Conservation (phyloP, 192 early-diverging fungal species). For the Ambispora gerdemannii region DNA sequence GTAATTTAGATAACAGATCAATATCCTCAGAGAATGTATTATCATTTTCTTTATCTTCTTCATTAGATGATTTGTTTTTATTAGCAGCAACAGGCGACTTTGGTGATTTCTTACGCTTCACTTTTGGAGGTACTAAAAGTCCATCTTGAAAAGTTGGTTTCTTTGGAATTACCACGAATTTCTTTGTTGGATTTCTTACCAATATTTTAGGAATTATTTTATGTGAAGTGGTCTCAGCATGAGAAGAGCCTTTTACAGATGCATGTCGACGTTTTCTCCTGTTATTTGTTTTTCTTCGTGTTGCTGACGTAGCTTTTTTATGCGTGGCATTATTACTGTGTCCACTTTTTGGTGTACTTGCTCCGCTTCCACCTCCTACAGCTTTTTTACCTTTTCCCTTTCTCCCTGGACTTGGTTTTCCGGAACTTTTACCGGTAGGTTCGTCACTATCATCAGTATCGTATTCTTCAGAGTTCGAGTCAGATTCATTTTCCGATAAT, state of each 20-base stretch:
- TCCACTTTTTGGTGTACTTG: neutral
- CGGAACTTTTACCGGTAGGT: no score
- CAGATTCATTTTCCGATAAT: neutral
- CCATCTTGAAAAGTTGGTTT: neutral
- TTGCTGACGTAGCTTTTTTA: neutral
- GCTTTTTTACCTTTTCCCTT: neutral
- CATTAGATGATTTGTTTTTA: no score
- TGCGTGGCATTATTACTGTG: neutral
- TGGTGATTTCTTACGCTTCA: no score
- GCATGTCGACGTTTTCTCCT: neutral
- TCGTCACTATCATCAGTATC: no score
- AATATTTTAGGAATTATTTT: constrained; percentile 5
- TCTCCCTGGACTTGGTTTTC: neutral
- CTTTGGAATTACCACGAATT: neutral
- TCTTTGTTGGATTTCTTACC: constrained; percentile 1
- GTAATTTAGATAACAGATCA: neutral
- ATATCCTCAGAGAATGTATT: neutral
- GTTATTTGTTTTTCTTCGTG: neutral
- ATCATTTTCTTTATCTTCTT: neutral
- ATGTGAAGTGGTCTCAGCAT: neutral
- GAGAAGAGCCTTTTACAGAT: neutral
- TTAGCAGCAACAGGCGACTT: no score
- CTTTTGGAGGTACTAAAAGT: no score
- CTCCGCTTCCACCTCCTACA: neutral
- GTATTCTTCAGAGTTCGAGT: neutral